These are phyloP conservation scores for Elsinoe perseae DNA, from an alignment of 2,329 filamentous ascomycete species.

Conservation along the genomic window DNA sequence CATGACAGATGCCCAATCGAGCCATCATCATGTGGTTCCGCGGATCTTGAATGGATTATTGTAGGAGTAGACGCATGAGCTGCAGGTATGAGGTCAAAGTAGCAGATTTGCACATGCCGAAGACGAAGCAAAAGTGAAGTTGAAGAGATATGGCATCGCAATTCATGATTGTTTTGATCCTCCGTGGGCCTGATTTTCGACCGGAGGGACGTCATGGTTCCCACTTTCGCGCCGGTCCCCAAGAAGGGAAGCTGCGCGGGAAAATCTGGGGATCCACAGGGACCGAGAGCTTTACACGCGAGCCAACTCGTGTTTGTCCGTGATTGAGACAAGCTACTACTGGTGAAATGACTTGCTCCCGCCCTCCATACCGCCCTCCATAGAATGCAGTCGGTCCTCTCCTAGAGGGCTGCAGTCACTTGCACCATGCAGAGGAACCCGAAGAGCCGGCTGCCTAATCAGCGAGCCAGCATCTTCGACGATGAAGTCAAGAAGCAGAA, in stretches of 20 bases:
- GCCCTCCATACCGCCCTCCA: neutral
- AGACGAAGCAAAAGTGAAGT: neutral
- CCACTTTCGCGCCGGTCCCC: neutral
- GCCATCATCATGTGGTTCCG: neutral
- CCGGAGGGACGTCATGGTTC: constrained; percentile 14
- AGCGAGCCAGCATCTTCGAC: constrained; percentile 13
- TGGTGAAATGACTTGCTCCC: neutral
- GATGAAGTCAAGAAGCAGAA: constrained; percentile 14
- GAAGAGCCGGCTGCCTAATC: constrained; percentile 20
- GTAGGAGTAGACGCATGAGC: neutral
- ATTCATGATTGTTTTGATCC: neutral
- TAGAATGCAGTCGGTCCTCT: neutral
- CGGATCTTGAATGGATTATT: neutral
- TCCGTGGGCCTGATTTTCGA: constrained; percentile 8
- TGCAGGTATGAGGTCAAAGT: neutral
- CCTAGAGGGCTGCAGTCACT: neutral
- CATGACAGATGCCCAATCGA: constrained; percentile 5
- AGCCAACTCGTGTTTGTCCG: neutral
- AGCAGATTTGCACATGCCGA: too few species aligned
- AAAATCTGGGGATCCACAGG: constrained; percentile 3
- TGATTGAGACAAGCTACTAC: neutral
- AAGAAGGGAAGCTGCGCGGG: neutral
- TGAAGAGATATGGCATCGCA: neutral
- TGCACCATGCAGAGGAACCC: constrained; percentile 15
- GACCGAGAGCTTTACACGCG: neutral